Base-by-base conservation (phyloP, 495 filamentous ascomycete species). In the Lasiosphaeria ovina region DNA sequence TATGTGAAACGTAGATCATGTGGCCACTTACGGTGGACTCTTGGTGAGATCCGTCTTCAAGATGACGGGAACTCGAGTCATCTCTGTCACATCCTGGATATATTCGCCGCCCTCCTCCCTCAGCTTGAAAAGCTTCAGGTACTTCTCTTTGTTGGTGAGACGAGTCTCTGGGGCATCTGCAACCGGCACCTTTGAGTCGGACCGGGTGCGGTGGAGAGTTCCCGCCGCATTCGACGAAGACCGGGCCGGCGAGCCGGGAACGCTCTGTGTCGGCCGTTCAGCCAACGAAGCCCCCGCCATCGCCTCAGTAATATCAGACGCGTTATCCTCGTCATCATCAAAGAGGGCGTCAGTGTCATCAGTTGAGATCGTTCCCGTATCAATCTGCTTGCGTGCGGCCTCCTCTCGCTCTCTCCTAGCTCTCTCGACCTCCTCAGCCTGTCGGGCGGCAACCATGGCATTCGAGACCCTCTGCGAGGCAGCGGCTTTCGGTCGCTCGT, bases 31-130 rank as follows among this genome's bases (percentile, higher is more conserved):
- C 91, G 94, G 94, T 77, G 94, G 94, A 74, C 94, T 98, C 89
- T 98, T 98, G 80, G 83, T 90, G 67, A 98, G 83, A 76, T 98
- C 94, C 38, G 94, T 98, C 86, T 97, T 98, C 54, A 98, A 77
- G 67, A 98, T 96, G 59, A 98, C 90, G 3, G 94, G 94, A 54
- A 98, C 91, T 57, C 92, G 83, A 40, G 92, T 93, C 91, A 98
- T 97, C 82, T 98, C 94, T 33, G 86, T 91, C 61, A 98, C 92
- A 72, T 98, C 94, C 73, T 98, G 94, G 67, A 98, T 96, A 77
- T 95, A 93, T 56, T 97, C 91, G 38, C 95, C 92, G 62, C 89
- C 88, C 76, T 95, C 92, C 69, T 98, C 95, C 49, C 95, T 80
- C 66, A 98, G 78, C 66, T 86, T 87, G 79, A 98, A 98, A 53